These are phyloP conservation scores for Cylindrotheca fusiformis DNA, from an alignment of 108 stramenopile genomes.

Conservation along the genomic window DNA sequence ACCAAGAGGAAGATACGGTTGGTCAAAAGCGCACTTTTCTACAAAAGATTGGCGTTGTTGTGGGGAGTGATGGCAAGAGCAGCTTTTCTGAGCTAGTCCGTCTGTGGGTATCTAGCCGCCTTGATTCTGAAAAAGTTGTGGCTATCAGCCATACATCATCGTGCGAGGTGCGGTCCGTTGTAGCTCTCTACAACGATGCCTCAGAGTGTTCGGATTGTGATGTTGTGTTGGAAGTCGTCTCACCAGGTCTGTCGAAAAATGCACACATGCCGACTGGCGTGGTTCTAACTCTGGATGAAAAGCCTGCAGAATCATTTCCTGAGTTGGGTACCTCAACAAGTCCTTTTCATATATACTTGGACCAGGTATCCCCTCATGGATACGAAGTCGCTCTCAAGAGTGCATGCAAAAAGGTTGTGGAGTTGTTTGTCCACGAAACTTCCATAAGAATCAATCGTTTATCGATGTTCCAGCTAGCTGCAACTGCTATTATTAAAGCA, in stretches of 20 bases:
- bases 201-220: conserved; percentile 23
- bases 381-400: conserved; percentile 16
- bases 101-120: neutral
- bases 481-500: neutral
- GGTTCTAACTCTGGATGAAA: too few relatives aligned
- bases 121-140: neutral
- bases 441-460: conserved; percentile 15
- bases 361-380: conserved; percentile 2
- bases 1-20: too few relatives aligned
- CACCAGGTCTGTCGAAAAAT: conserved; percentile 11
- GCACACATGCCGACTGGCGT: too few relatives aligned
- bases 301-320: too few relatives aligned
- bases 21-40: neutral
- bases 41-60: neutral
- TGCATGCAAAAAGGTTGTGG: conserved; percentile 6
- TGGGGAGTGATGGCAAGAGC: neutral
- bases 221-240: conserved; percentile 29
- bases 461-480: conserved; percentile 5
- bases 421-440: conserved; percentile 20
- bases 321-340: too few relatives aligned
- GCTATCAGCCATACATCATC: neutral
- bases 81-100: neutral
- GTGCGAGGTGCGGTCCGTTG: conserved; percentile 17
- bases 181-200: neutral
- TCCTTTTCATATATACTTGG: too few relatives aligned